Base-by-base conservation (phyloP, 1,139 yeast genomes). In the Candida pseudoviswanathii region DNA sequence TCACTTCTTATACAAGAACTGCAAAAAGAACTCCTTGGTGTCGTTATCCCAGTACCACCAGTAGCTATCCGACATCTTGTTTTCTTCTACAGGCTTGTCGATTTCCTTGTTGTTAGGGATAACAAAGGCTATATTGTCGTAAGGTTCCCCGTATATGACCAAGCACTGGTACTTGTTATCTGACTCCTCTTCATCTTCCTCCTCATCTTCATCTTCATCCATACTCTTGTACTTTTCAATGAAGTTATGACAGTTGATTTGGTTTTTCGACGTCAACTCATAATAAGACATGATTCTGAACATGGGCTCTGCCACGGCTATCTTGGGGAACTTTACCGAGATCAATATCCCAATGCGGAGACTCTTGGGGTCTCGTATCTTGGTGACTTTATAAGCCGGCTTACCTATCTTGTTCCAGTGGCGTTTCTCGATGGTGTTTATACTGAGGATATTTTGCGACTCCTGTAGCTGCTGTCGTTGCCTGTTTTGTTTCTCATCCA, bases 61-160 rank as follows among this genome's bases (percentile, higher is more conserved):
- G 49, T 81, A 78, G 45, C 69, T 70, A 3, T 77, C 73, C 5
- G 71, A 60, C 66, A 70, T 69, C 30, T 64, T 67, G 9, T 59
- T 66, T 45, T 56, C 53, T 3, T 64, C 72, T 2, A 61, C 65
- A 1, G 76, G 70, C 54, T 74, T 71, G 57, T 82, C 87, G 5
- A 75, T 66, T 22, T 85, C 80, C 31, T 78, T 77, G 29, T 68
- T 73, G 25, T 82, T 77, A 2, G 94, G 94, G 5, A 90, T 73
- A 48, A 87, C 84, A 54, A 90, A 73, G 2, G 85, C 86, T 11
- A 88, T 73, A 48, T 85, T 87, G 51, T 89, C 94, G 64, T 89
- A 90, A 1, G 96, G 96, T 61, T 89, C 96, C 0, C 89, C 95
- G 26, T 89, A 82, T 0, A 89, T 66, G n/a, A 89, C 81, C 54